phyloP scores from a whole-genome alignment of 1,284 basidiomycete genomes.

The Boletus semigastroideus region DNA sequence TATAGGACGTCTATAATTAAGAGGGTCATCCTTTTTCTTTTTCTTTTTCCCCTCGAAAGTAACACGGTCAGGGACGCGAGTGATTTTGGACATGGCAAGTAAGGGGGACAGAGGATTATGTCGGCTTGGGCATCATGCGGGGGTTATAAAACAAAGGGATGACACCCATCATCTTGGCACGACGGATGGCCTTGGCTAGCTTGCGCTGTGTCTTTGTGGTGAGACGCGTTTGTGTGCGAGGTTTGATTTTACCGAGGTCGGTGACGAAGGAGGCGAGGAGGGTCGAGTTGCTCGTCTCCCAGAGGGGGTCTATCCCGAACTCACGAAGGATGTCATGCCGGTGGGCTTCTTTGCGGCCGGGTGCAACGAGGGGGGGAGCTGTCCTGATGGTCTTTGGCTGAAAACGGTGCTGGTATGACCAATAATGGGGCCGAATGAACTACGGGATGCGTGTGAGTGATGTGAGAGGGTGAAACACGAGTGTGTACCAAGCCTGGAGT shows the following conservation, averaged over 20 bases:
- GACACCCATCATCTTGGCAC: constrained; percentile 92
- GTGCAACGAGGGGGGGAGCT: constrained; percentile 45
- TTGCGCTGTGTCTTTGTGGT: constrained; percentile 82
- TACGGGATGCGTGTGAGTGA: constrained; percentile 22
- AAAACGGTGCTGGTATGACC: constrained; percentile 42
- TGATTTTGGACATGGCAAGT: neutral
- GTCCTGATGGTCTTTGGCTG: constrained; percentile 22
- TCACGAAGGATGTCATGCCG: constrained; percentile 68
- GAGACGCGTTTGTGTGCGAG: constrained; percentile 69
- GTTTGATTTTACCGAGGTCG: constrained; percentile 84
- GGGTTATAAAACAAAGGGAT: constrained; percentile 66
- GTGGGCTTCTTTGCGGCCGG: constrained; percentile 49
- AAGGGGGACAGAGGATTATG: constrained; percentile 3
- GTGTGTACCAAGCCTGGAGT: constrained; percentile 18
- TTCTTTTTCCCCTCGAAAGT: no score
- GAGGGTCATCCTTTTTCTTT: no score
- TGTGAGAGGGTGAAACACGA: neutral
- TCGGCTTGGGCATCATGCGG: constrained; percentile 24
- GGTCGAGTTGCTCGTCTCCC: constrained; percentile 63
- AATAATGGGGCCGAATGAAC: constrained; percentile 48
- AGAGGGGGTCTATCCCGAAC: constrained; percentile 66
- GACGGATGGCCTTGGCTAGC: constrained; percentile 84
- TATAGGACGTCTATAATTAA: constrained; percentile 43
- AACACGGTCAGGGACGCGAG: constrained; percentile 15
- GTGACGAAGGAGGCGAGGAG: constrained; percentile 73